A percentile compares a stretch with the other conserved stretches of the same genome.
phyloP scores from a whole-genome alignment of 345 rosid species.

The Noccaea bulbosa region DNA sequence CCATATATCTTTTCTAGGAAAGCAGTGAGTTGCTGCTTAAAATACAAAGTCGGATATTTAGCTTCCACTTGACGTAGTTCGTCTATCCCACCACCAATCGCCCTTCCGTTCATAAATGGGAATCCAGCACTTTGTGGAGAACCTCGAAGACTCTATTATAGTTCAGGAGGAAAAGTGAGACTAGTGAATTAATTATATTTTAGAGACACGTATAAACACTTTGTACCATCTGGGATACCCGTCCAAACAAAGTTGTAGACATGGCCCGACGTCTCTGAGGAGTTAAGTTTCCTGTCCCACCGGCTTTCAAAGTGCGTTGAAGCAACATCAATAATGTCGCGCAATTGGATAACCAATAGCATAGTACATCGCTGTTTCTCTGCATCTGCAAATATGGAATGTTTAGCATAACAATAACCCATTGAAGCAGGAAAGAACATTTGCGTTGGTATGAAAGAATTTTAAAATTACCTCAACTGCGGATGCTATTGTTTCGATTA shows the following conservation, averaged over 20 bases:
- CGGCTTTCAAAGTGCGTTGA: constrained; percentile 89
- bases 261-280: constrained; percentile 72
- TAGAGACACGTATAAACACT: constrained; percentile 11
- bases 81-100: constrained; percentile 56
- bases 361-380: constrained; percentile 71
- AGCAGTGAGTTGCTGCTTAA: constrained; percentile 98
- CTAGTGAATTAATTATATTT: neutral
- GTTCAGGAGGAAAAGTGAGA: constrained; percentile 28
- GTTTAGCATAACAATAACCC: constrained; percentile 33
- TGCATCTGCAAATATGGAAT: constrained; percentile 57
- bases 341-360: constrained; percentile 94
- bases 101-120: constrained; percentile 71
- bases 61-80: constrained; percentile 92
- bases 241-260: constrained; percentile 78
- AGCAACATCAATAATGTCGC: constrained; percentile 80
- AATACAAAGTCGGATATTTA: constrained; percentile 90
- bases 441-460: constrained; percentile 27
- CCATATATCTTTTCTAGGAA: constrained; percentile 99
- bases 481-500: constrained; percentile 81
- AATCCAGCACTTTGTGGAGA: constrained; percentile 91
- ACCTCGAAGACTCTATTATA: constrained; percentile 68
- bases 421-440: constrained; percentile 30
- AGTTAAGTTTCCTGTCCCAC: constrained; percentile 52
- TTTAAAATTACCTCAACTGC: constrained; percentile 69
- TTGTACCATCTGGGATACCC: constrained; percentile 78